Evolutionary conservation across 2,329 filamentous ascomycete genomes (phyloP), one percentile per base, ranked within the genome.

Genomic region (Thermomyces lanuginosus): DNA sequence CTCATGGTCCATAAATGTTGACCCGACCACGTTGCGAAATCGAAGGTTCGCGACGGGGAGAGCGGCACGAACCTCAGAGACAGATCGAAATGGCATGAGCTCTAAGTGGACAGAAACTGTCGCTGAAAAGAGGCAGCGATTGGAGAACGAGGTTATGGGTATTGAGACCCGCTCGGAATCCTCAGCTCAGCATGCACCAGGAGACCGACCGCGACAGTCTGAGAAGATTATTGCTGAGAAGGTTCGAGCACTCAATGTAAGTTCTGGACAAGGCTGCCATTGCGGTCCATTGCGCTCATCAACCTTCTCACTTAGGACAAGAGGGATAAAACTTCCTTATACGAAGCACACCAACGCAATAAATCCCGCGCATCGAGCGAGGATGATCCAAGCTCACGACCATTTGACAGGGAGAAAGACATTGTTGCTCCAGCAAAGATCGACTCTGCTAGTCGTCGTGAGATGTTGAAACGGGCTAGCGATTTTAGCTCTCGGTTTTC

Each of bases 51-150:
- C 79, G 26, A 77, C 76, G 0, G 69, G 70, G 6, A 72, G 70
- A 44, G 59, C 64, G 4, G 60, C 68, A 2, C 61, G 59, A 34
- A 58, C 52, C 6, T 41, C 53, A 4, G 35, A 39, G 13, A 51
- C 53, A 4, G 48, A 46, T n/a, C 43, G 39, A 8, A 51, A 49
- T 6, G 48, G 49, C 18, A 49, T 41, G 9, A 49, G 48, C 39
- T 72, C 69, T 16, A 71, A 83, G 27, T 93, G 84, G 84, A 89
- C 82, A 1, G 84, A 93, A 52, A 92, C 82, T 6, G 76, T 80
- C 0, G 79, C 84, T 45, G 69, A 92, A 53, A 92, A 91, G 53
- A 68, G 76, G 28, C 73, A 76, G 51, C 66, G 81, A 24, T 56
- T 92, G 15, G 74, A 77, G 40, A 73, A 91, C 46, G 74, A 86